Base-by-base conservation (phyloP, 2,329 filamentous ascomycete species). In the Penicillium freii region DNA sequence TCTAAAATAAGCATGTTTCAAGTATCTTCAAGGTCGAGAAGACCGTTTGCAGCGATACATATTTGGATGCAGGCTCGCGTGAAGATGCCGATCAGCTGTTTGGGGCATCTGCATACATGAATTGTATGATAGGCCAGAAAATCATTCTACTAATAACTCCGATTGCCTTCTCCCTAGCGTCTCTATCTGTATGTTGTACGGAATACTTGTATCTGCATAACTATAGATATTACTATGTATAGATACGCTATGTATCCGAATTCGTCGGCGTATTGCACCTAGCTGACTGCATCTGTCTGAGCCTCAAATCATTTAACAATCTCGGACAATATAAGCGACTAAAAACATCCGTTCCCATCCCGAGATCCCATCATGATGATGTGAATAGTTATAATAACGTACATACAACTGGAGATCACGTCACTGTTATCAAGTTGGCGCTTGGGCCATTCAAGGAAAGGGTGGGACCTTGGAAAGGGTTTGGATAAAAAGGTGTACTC, bases 341-440 rank as follows among this genome's bases (percentile, higher is more conserved):
- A 21, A 21, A 29, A 38, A 33, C 7, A 33, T 40, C 47, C 48
- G 21, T 40, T 45, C 19, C 9, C 21, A 34, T 27, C 27, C 31
- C 51, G 43, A 38, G 27, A 43, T 21, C 51, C 38, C 31, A 47
- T 57, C 51, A 57, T 57, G 44, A 44, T 54, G 50, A 57, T 55
- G 51, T 33, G 50, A 23, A 44, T 5, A 21, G 21, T 21, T 21
- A 25, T 44, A 48, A 34, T 43, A 40, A 39, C 23, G 36, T 9
- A 46, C 17, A 36, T 9, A 27, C 17, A 42, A 29, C 5, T 39
- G 23, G 29, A 40, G 23, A 54, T 48, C 55, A 57, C 55, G 55
- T 57, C 55, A 57, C 44, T 11, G 29, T 46, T 46, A 53, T 57
- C 51, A 38, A 33, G 27, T 46, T 19, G 9, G 43, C 54, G 54